Evolutionary conservation across 2,329 filamentous ascomycete genomes (phyloP).

Genomic region (Helotiales sp.): DNA sequence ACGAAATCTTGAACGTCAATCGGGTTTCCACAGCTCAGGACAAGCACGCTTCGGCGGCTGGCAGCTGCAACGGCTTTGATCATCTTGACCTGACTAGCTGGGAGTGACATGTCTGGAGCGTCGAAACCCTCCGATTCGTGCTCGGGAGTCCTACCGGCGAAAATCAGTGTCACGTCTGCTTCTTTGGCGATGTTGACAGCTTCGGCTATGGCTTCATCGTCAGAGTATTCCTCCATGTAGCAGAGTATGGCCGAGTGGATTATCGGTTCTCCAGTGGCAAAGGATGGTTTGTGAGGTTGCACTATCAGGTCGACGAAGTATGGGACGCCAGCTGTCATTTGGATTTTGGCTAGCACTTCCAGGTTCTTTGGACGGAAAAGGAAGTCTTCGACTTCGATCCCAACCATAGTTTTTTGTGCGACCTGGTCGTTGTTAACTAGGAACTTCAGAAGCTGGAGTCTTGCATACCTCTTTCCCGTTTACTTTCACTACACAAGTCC

Average conservation of each 20-base stretch:
- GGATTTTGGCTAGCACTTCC: slow-evolving; percentile 6
- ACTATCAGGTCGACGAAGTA: not conserved
- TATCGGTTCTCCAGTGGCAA: slow-evolving; percentile 18
- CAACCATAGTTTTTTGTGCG: not conserved
- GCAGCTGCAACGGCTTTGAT: slow-evolving; percentile 30
- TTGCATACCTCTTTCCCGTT: not conserved
- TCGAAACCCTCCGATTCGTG: slow-evolving; percentile 17
- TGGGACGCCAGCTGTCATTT: slow-evolving; percentile 10
- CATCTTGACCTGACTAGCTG: slow-evolving; percentile 26
- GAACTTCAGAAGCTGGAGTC: not conserved
- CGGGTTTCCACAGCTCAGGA: slow-evolving; percentile 31
- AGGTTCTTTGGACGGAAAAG: slow-evolving; percentile 29
- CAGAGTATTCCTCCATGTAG: slow-evolving; percentile 23
- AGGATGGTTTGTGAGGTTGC: slow-evolving; percentile 5
- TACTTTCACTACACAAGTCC: not conserved
- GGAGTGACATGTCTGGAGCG: slow-evolving; percentile 12
- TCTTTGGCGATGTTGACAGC: slow-evolving; percentile 21
- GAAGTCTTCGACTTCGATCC: slow-evolving; percentile 29
- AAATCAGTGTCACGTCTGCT: slow-evolving; percentile 28
- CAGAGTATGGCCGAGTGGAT: slow-evolving; percentile 22
- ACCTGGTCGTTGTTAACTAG: not conserved
- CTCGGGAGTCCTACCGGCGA: slow-evolving; percentile 19
- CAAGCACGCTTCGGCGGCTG: slow-evolving; percentile 24
- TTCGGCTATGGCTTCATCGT: slow-evolving; percentile 19
- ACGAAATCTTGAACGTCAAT: slow-evolving; percentile 24